Conservation (phyloP, 345 rosid genomes). For the Eucalyptus pumila region DNA sequence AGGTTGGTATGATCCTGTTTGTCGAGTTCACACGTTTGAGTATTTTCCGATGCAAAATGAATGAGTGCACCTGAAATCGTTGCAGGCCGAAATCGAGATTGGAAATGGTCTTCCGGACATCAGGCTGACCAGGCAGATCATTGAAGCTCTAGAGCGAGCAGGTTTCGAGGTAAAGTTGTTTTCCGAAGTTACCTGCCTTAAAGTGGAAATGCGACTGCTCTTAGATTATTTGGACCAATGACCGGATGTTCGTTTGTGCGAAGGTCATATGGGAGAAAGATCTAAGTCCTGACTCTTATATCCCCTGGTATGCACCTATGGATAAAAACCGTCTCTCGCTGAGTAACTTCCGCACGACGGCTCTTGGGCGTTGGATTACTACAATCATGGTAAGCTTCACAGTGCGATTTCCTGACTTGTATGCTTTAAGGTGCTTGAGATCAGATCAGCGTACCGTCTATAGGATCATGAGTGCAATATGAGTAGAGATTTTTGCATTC, state of each 20-base stretch:
- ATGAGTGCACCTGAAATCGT: background rate
- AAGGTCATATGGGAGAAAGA: background rate
- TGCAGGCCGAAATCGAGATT: background rate
- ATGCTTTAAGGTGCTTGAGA: background rate
- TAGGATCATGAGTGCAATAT: background rate
- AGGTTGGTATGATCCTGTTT: constrained; percentile 20
- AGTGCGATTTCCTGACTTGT: background rate
- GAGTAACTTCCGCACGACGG: background rate
- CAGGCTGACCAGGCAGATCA: background rate
- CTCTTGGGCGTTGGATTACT: background rate
- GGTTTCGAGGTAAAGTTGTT: background rate
- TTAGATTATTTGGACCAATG: background rate
- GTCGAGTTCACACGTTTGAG: background rate
- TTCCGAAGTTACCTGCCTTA: background rate
- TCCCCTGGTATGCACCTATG: background rate
- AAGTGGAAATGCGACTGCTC: background rate
- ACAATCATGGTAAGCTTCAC: background rate
- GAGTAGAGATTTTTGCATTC: background rate
- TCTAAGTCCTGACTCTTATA: background rate
- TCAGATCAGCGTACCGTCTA: background rate
- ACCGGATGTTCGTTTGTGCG: background rate
- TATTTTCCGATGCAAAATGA: background rate
- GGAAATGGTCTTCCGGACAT: background rate
- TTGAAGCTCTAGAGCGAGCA: background rate
- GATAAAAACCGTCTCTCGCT: background rate